Evolutionary conservation across 495 filamentous ascomycete species (phyloP).

Genomic region (Lasiosphaeris hirsuta): DNA sequence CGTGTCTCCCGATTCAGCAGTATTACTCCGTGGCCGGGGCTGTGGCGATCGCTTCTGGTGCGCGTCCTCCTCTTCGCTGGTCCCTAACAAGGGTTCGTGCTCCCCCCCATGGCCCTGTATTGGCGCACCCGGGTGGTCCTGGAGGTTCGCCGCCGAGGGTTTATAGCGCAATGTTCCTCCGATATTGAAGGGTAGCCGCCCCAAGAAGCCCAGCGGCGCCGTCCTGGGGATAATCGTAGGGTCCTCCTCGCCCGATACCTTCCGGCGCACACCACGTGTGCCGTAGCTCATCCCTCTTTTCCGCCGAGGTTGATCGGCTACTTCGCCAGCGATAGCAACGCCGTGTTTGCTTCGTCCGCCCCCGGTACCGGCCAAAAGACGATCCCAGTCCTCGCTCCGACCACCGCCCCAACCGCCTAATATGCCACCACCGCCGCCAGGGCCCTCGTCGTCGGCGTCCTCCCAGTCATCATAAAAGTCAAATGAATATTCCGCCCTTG

Average conservation of each 20-base stretch:
- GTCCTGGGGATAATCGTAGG: constrained; percentile 89
- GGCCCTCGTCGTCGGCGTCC: constrained; percentile 49
- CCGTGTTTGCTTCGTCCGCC: constrained; percentile 35
- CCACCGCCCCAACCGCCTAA: constrained; percentile 58
- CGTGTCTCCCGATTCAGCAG: constrained; percentile 75
- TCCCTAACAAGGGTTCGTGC: constrained; percentile 67
- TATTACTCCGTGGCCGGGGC: constrained; percentile 70
- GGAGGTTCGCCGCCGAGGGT: constrained; percentile 85
- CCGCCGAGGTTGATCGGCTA: constrained; percentile 63
- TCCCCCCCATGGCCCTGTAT: constrained; percentile 53
- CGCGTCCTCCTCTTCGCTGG: constrained; percentile 41
- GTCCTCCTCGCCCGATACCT: constrained; percentile 67
- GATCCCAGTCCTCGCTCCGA: constrained; percentile 84
- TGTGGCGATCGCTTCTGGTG: constrained; percentile 34
- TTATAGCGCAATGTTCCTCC: constrained; percentile 82
- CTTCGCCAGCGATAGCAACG: constrained; percentile 31
- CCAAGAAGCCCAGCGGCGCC: constrained; percentile 80
- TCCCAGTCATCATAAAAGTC: constrained; percentile 99
- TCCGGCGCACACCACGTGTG: constrained; percentile 62
- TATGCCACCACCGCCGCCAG: constrained; percentile 45
- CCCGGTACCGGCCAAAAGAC: constrained; percentile 75
- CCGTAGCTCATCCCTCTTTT: constrained; percentile 89
- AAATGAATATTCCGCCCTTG: constrained; percentile 76
- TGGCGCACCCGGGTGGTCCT: constrained; percentile 70
- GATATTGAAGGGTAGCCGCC: constrained; percentile 78